Evolutionary conservation across 805 yeast species (phyloP).

Genomic region (Yamadazyma philogaea): DNA sequence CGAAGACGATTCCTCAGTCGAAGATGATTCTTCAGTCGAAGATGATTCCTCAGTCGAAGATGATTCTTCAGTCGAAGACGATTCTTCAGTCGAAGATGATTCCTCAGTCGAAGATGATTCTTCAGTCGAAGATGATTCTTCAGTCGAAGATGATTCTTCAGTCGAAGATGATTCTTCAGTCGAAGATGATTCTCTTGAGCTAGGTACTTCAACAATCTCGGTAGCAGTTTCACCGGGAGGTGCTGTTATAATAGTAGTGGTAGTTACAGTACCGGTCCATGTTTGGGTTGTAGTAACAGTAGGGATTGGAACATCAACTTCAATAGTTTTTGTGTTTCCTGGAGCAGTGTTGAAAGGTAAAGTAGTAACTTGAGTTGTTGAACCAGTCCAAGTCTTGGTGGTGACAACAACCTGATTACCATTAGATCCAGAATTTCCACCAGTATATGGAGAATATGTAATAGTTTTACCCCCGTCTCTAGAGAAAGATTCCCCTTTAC

Average conservation of each 20-base stretch:
- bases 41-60: not conserved
- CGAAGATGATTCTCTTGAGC: not conserved
- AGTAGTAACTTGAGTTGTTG: constrained; percentile 20
- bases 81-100: not conserved
- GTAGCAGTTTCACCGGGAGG: constrained; percentile 19
- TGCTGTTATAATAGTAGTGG: constrained; percentile 17
- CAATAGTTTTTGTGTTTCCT: constrained; percentile 22
- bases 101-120: not conserved
- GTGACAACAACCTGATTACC: constrained; percentile 16
- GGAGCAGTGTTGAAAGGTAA: constrained; percentile 13
- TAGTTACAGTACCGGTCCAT: constrained; percentile 15
- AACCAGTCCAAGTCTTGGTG: constrained; percentile 21
- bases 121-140: not conserved
- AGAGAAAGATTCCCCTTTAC: constrained; percentile 5
- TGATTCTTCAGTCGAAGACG: not conserved
- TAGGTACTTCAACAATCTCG: not conserved
- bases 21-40: not conserved
- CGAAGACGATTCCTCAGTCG: not conserved
- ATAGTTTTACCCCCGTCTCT: not conserved
- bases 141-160: not conserved
- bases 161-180: constrained; percentile 1
- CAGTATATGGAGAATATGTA: not conserved
- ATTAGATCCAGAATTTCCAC: constrained; percentile 12
- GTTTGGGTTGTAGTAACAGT: constrained; percentile 12
- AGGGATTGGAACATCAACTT: constrained; percentile 22